A percentile compares a stretch with the other conserved stretches of the same genome.
These are phyloP conservation scores for Aspergillus fumigatus DNA, from an alignment of 2,329 filamentous ascomycete species.

Conservation along the genomic window DNA sequence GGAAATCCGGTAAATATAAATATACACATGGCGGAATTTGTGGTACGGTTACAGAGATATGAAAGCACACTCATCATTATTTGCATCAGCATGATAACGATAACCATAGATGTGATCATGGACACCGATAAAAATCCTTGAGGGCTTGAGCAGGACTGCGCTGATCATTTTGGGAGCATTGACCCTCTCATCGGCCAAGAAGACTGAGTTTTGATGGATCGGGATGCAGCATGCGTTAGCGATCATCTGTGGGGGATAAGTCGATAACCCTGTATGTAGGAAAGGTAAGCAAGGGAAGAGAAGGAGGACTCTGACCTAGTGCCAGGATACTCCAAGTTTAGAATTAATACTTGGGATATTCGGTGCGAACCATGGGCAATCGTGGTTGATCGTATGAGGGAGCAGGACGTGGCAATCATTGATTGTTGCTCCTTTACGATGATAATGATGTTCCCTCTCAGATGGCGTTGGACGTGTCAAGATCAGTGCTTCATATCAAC, in stretches of 20 bases:
- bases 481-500: not conserved
- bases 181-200: not conserved
- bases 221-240: not conserved
- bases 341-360: not conserved
- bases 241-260: not conserved
- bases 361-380: not conserved
- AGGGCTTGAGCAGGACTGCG: not conserved
- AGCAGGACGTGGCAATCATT: not conserved
- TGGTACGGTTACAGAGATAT: not conserved
- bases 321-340: not conserved
- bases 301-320: not conserved
- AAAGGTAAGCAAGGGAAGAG: not conserved
- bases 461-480: not conserved
- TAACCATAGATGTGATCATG: not conserved
- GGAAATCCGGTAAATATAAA: not conserved
- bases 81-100: not conserved
- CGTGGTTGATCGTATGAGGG: not conserved
- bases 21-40: not conserved
- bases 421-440: not conserved
- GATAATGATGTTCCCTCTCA: not conserved
- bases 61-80: not conserved
- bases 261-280: not conserved
- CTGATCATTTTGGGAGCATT: not conserved
- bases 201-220: not conserved
- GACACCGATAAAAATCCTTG: not conserved